Base-by-base conservation (phyloP, 2,329 filamentous ascomycete species). In the Onygenales sp. region DNA sequence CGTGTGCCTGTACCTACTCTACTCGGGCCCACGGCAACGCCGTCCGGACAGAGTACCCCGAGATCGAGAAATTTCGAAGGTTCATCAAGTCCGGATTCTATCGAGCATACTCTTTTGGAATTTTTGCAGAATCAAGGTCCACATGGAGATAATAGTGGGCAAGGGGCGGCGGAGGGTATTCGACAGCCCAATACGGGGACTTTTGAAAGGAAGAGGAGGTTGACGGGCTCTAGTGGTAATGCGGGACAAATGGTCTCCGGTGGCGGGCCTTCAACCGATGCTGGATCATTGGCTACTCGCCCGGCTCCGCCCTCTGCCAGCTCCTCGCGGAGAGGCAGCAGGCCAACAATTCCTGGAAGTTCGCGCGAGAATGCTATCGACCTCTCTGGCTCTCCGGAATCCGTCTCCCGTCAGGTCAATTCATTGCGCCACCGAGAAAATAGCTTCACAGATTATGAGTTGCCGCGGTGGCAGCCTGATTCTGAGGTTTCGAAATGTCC, bases 381-480 rank as follows among this genome's bases (percentile, higher is more conserved):
- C 52, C 58, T 69, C 9, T 63, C 65, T 5, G 64, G 64, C 33
- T 66, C 64, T 48, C 52, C 53, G 38, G 45, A 52, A 32, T 43
- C 59, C 45, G 43, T 55, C 36, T 48, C 56, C 47, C 54, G 57
- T 31, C 54, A 55, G 49, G 45, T 49, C 52, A 64, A 53, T 54
- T 65, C 54, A 46, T 57, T 55, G 58, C 63, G 54, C 43, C 63
- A 59, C 60, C 64, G 50, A 42, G 56, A 55, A 56, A 58, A 51
- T 53, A 64, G 56, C 58, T 62, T 62, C 55, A 60, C 61, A 53
- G 68, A 60, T 75, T 72, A 86, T 57, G 71, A 79, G 14, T 71
- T 90, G 42, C 90, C 91, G 1, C 77, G 78, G 54, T 97, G 92
- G 92, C 91, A 96, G 72, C 87, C 90, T 3, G 92, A 97, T 69